phyloP scores from a whole-genome alignment of 371 early-diverging fungal species.

The Amoeboaphelidium protococcarum region DNA sequence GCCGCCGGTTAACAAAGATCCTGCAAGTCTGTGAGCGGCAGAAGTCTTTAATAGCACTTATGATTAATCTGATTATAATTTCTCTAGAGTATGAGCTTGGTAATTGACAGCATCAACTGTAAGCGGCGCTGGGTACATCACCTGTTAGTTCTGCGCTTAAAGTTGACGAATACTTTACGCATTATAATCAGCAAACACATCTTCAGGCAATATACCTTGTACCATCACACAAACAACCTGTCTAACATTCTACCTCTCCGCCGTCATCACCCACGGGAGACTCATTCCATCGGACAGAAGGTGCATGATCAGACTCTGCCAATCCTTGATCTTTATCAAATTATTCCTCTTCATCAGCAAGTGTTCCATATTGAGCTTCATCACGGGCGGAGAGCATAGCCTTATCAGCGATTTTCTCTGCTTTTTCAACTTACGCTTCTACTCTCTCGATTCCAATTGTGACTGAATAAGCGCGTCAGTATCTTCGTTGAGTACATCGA shows the following conservation, averaged over 20 bases:
- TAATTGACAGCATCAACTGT: not conserved
- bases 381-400: no score
- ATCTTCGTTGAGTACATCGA: no score
- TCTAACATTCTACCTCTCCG: not conserved
- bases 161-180: no score
- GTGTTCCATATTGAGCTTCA: not conserved
- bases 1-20: no score
- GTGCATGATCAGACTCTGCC: not conserved
- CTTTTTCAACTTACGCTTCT: no score
- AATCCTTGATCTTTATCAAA: not conserved
- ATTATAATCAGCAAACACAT: not conserved
- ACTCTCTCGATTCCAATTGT: no score
- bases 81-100: no score
- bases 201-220: not conserved
- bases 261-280: not conserved
- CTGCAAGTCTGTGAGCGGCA: not conserved
- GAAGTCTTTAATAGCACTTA: not conserved
- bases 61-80: not conserved
- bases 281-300: not conserved
- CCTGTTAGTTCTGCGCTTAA: no score
- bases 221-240: not conserved
- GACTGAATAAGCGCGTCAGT: no score
- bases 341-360: not conserved
- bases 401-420: no score
- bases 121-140: no score